A percentile compares a stretch with the other conserved stretches of the same genome.
phyloP scores from a whole-genome alignment of 2,329 filamentous ascomycete genomes.

The Ceratocystis harringtonii region DNA sequence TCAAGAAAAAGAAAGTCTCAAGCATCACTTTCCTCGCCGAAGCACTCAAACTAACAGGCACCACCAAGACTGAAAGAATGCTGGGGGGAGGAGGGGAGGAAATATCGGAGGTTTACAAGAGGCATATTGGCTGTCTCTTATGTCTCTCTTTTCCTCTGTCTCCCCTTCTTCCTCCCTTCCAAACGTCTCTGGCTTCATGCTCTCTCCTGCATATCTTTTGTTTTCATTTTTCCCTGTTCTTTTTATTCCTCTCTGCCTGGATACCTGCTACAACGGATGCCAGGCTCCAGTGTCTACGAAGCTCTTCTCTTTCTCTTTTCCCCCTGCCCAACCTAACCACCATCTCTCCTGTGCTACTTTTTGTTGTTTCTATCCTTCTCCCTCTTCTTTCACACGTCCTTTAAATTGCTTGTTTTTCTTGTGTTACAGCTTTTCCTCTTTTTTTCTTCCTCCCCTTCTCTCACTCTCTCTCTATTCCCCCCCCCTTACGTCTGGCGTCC shows the following conservation, averaged over 20 bases:
- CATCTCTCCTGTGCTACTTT: background rate
- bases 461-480: background rate
- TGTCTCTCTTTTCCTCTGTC: background rate
- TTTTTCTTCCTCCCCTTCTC: background rate
- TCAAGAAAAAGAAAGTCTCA: background rate
- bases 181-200: no score
- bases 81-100: background rate
- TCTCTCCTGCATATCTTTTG: no score
- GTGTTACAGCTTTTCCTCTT: background rate
- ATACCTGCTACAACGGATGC: no score
- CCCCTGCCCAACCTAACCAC: no score
- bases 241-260: no score
- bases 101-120: no score
- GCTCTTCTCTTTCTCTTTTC: no score
- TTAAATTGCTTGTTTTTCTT: background rate
- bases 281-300: no score
- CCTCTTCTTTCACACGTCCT: background rate
- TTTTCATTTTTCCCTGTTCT: no score
- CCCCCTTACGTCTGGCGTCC: conserved; percentile 7
- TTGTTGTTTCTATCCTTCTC: background rate
- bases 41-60: background rate
- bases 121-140: background rate
- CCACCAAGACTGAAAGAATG: background rate
- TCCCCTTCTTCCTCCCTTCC: background rate
- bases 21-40: background rate